A percentile compares a stretch with the other conserved stretches of the same genome.
Conservation (phyloP, 2,329 filamentous ascomycete genomes). For the Hypoxylon sp. region DNA sequence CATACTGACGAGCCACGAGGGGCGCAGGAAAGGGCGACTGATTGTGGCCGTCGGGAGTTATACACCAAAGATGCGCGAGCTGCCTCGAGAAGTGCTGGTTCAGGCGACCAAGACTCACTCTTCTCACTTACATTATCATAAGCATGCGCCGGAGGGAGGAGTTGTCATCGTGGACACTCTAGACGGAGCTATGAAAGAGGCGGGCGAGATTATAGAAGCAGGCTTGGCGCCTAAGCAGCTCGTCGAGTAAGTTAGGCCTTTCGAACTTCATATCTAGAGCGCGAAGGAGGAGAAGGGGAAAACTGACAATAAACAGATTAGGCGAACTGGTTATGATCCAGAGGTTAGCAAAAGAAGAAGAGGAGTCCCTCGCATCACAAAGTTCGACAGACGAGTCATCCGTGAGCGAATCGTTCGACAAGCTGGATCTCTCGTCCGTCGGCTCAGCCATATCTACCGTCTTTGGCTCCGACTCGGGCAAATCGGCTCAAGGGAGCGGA, state of each 20-base stretch:
- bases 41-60: slow-evolving; percentile 77
- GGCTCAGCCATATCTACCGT: slow-evolving; percentile 53
- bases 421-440: slow-evolving; percentile 40
- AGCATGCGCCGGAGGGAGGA: slow-evolving; percentile 68
- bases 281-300: neutral
- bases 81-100: slow-evolving; percentile 78
- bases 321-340: slow-evolving; percentile 78
- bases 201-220: slow-evolving; percentile 85
- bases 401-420: slow-evolving; percentile 48
- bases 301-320: slow-evolving; percentile 54
- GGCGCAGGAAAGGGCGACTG: slow-evolving; percentile 72
- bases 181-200: slow-evolving; percentile 80
- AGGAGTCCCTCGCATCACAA: slow-evolving; percentile 38
- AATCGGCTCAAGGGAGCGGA: slow-evolving; percentile 34
- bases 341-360: slow-evolving; percentile 51
- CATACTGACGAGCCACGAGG: slow-evolving; percentile 76
- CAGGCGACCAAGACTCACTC: slow-evolving; percentile 63
- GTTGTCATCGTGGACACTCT: slow-evolving; percentile 79
- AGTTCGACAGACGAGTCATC: slow-evolving; percentile 42
- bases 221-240: slow-evolving; percentile 76
- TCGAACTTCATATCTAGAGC: neutral
- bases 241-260: slow-evolving; percentile 69
- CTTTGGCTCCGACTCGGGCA: slow-evolving; percentile 42
- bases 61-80: slow-evolving; percentile 78
- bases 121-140: slow-evolving; percentile 68